A percentile compares a stretch with the other conserved stretches of the same genome.
phyloP scores from a whole-genome alignment of 129 eudicot species.

The Mikania micrantha region DNA sequence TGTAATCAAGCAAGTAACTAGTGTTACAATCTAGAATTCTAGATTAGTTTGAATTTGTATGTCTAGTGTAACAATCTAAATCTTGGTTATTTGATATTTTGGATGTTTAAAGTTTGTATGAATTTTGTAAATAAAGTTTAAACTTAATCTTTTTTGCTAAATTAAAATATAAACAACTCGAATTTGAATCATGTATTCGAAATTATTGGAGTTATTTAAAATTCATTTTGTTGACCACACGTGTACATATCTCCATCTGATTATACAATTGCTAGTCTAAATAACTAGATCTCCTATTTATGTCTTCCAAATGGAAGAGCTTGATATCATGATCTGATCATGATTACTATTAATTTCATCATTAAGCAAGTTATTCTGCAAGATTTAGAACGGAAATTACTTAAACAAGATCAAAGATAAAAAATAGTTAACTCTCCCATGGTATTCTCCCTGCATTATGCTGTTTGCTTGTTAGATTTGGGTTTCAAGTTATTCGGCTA shows the following conservation, averaged over 20 bases:
- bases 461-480: background rate
- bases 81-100: too few species aligned
- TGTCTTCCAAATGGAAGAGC: background rate
- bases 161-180: too few species aligned
- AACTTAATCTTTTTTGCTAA: too few species aligned
- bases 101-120: too few species aligned
- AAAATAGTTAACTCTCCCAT: background rate
- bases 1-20: too few species aligned
- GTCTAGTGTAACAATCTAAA: too few species aligned
- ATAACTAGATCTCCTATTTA: background rate
- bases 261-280: background rate
- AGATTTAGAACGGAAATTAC: background rate
- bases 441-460: background rate
- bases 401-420: background rate
- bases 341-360: constrained; percentile 1
- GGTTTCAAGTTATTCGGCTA: background rate
- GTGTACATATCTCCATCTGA: background rate
- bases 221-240: too few species aligned
- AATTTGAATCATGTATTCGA: too few species aligned
- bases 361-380: background rate
- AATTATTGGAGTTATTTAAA: too few species aligned
- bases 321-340: background rate
- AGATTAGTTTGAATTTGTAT: too few species aligned
- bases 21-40: too few species aligned
- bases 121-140: too few species aligned